Evolutionary conservation across 176 grass and related monocot species (phyloP).

Genomic region (Elaeis guineensis): DNA sequence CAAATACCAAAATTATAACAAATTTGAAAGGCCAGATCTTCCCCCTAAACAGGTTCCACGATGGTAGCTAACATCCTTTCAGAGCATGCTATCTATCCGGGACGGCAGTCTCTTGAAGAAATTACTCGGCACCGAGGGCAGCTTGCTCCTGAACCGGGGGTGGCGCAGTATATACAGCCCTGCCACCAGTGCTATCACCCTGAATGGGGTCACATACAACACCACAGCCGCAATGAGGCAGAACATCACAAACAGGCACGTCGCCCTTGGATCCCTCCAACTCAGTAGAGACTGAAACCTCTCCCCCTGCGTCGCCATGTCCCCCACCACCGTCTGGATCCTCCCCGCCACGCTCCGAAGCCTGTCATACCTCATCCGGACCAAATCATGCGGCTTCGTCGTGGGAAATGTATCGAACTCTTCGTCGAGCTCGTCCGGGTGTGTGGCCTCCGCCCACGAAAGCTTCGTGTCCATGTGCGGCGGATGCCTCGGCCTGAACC

Average conservation of each 20-base stretch:
- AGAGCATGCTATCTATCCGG: slow-evolving; percentile 18
- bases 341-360: slow-evolving; percentile 17
- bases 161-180: slow-evolving; percentile 12
- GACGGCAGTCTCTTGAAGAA: slow-evolving; percentile 20
- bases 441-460: slow-evolving; percentile 6
- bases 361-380: slow-evolving; percentile 15
- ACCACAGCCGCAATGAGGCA: slow-evolving; percentile 8
- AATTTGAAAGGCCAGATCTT: too few relatives aligned
- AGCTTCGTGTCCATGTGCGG: slow-evolving; percentile 21
- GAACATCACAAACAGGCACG: slow-evolving; percentile 8
- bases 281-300: slow-evolving; percentile 13
- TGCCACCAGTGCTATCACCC: slow-evolving; percentile 6
- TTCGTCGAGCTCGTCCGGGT: too few relatives aligned
- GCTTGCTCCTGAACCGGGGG: slow-evolving; percentile 19
- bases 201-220: slow-evolving; percentile 17
- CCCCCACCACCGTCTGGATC: slow-evolving; percentile 17
- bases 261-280: slow-evolving; percentile 17
- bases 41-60: too few relatives aligned
- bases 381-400: background rate
- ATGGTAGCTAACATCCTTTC: background rate
- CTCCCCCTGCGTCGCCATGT: slow-evolving; percentile 21
- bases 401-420: too few relatives aligned
- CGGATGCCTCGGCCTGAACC: slow-evolving; percentile 14
- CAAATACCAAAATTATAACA: too few relatives aligned
- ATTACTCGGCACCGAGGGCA: slow-evolving; percentile 17